Base-by-base conservation (phyloP, 148 eudicot genomes). In the Dysphania ambrosioides region DNA sequence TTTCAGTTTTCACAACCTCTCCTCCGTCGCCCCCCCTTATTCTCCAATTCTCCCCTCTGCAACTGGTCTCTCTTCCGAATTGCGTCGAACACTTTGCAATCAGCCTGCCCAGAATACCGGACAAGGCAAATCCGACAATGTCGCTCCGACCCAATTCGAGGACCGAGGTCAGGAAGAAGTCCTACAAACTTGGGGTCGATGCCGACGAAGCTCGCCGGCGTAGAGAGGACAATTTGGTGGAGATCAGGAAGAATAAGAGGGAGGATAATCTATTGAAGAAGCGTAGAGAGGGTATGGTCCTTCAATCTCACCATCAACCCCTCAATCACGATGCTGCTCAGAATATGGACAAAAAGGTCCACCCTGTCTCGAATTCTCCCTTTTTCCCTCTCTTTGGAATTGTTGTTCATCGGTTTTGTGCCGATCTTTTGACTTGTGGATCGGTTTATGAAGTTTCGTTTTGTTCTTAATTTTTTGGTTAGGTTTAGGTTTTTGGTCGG, bases 161-260 rank as follows among this genome's bases (percentile, higher is more conserved):
- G 34, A 79, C 90, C 10, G 97, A 91, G 57, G 90, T 85, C 9
- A 84, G 97, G 42, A 92, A 92, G 84, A 92, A 92, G 80, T 82
- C 92, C 1, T 92, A 92, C 90, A 90, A 92, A 78, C 82, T 79
- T 8, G 95, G 97, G 34, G 97, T 92, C 34, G 97, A 92, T 72
- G 97, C 87, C 0, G 95, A 92, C 38, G 97, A 90, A 72, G 97
- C 97, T 8, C 85, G 97, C n/a, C 87, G 97, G 53, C 73, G 97
- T 74, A 88, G 97, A 24, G 97, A 92, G 86, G 95, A 92, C 71
- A 90, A 88, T 81, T 73, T 92, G 82, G 94, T 92, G 19, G 97
- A 92, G 92, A 92, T 92, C 91, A 88, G 97, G 86, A 92, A 92
- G 84, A 90, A 56, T 79, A 92, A 92, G 82, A 76, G 97, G 6